These are phyloP conservation scores for Straminergon stramineum DNA, from an alignment of 225 moss, liverwort and hornwort genomes.

Conservation along the genomic window DNA sequence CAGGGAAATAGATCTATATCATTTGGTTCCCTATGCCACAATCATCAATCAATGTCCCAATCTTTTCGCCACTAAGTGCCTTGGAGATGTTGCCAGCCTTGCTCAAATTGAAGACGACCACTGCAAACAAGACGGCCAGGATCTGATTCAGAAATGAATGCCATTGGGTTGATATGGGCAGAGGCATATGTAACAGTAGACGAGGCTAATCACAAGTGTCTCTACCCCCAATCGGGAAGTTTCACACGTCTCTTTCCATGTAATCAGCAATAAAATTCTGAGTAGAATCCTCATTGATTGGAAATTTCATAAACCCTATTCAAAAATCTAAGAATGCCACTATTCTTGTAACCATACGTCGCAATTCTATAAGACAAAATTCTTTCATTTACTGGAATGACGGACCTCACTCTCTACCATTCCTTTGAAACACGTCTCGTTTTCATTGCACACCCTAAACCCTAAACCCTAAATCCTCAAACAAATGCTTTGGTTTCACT, in stretches of 20 bases:
- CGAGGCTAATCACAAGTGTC: not conserved
- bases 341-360: not conserved
- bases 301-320: not conserved
- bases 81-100: slow-evolving; percentile 74
- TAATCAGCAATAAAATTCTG: not conserved
- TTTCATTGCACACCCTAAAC: not conserved
- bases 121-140: slow-evolving; percentile 23
- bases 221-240: not conserved
- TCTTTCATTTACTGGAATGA: not conserved
- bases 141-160: not conserved
- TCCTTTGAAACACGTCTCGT: not conserved
- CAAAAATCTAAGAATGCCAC: not conserved
- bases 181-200: not conserved
- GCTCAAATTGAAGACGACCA: slow-evolving; percentile 88
- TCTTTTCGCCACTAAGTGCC: slow-evolving; percentile 72
- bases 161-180: not conserved
- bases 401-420: not conserved
- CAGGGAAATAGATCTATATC: not conserved
- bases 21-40: slow-evolving; percentile 39
- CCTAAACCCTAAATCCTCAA: not conserved
- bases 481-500: not conserved
- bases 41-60: slow-evolving; percentile 75
- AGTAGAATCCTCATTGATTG: not conserved
- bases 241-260: not conserved
- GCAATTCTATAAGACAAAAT: not conserved